These are phyloP conservation scores for Penicillium sp. DNA, from an alignment of 2,329 filamentous ascomycete genomes.

Conservation along the genomic window DNA sequence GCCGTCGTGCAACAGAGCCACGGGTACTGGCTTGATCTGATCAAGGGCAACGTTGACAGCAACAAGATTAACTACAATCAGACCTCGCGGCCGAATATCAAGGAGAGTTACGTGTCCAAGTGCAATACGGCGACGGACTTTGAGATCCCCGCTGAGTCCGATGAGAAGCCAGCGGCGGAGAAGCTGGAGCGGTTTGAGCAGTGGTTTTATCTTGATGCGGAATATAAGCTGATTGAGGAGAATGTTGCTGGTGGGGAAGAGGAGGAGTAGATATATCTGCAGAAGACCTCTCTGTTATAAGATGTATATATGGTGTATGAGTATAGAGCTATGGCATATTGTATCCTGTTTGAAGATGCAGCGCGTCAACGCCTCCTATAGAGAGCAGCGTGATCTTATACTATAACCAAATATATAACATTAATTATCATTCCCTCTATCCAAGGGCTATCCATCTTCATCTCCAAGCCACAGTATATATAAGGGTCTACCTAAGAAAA, in stretches of 20 bases:
- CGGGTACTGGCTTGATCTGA: constrained; percentile 8
- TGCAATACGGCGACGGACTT: neutral
- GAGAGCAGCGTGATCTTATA: neutral
- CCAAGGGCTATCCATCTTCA: neutral
- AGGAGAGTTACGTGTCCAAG: neutral
- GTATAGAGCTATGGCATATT: neutral
- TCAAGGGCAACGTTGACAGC: constrained; percentile 5
- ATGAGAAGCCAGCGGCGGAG: neutral
- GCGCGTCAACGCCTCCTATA: neutral
- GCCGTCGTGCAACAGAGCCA: constrained; percentile 2
- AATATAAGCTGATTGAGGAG: neutral
- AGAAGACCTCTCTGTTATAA: neutral
- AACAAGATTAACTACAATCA: constrained; percentile 12
- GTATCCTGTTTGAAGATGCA: too few species aligned
- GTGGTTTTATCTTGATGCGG: neutral
- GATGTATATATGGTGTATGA: neutral
- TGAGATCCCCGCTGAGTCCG: neutral
- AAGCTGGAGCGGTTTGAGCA: neutral
- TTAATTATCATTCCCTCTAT: neutral
- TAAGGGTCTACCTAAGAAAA: neutral
- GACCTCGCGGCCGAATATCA: constrained; percentile 2
- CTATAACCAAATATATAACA: neutral
- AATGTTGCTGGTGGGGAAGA: neutral
- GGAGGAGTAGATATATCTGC: neutral
- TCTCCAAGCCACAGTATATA: neutral